Percentiles rank a stretch among this genome's conserved stretches.
phyloP scores from a whole-genome alignment of 2,329 filamentous ascomycete genomes.

The Colletotrichum acutatum region DNA sequence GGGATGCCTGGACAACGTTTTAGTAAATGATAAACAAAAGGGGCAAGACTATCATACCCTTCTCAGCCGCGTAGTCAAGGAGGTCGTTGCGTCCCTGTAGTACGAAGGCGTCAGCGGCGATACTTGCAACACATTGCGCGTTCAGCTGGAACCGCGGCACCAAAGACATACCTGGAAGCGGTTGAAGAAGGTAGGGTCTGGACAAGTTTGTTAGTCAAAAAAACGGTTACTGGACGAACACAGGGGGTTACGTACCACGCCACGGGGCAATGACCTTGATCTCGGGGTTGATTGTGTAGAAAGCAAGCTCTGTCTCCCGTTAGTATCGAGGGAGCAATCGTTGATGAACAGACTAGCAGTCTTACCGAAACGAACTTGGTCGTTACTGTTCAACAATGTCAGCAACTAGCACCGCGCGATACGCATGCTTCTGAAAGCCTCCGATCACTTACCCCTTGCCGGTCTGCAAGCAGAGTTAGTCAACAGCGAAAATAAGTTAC shows the following conservation, averaged over 20 bases:
- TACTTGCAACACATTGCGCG: too few relatives aligned
- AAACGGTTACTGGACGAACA: background rate
- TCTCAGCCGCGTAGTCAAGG: conserved; percentile 75
- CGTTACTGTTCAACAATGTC: conserved; percentile 28
- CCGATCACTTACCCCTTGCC: conserved; percentile 20
- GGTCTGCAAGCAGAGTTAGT: conserved; percentile 17
- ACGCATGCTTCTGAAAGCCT: background rate
- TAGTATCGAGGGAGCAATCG: background rate
- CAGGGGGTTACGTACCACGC: background rate
- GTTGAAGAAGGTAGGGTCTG: conserved; percentile 74
- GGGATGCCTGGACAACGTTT: conserved; percentile 61
- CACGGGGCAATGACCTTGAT: conserved; percentile 81
- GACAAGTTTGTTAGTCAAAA: conserved; percentile 50
- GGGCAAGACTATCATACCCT: conserved; percentile 43
- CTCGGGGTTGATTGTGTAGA: conserved; percentile 44
- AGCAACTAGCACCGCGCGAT: background rate
- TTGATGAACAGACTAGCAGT: background rate
- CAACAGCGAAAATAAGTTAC: background rate
- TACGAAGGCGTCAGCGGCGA: background rate
- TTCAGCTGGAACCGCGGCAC: conserved; percentile 17
- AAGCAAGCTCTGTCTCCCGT: conserved; percentile 44
- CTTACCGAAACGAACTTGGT: conserved; percentile 50
- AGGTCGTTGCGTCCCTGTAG: conserved; percentile 73
- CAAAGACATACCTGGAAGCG: conserved; percentile 61
- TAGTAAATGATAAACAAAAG: background rate